These are phyloP conservation scores for Daldinia concentrica DNA, from an alignment of 495 filamentous ascomycete genomes.

Conservation along the genomic window DNA sequence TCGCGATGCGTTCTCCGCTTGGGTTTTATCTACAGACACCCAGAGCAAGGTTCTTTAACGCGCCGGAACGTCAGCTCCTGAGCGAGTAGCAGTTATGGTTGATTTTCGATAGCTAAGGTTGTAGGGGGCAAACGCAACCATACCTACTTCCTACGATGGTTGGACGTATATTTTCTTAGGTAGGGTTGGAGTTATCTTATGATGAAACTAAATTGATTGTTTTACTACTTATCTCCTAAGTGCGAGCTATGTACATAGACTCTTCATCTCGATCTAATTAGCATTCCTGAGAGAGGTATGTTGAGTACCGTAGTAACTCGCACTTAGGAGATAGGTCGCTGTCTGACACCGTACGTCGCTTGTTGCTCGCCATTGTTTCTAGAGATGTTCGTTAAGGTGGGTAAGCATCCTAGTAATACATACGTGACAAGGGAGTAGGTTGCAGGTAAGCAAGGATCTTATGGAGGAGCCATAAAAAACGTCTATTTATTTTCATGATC, in stretches of 20 bases:
- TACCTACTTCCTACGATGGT: too few relatives aligned
- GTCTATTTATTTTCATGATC: background rate
- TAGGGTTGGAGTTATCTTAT: too few relatives aligned
- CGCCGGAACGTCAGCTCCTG: background rate
- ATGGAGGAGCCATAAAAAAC: background rate
- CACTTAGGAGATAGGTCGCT: background rate
- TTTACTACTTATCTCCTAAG: too few relatives aligned
- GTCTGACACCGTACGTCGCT: background rate
- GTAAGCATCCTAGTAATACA: background rate
- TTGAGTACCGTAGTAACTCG: background rate
- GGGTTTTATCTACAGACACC: background rate
- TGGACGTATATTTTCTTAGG: too few relatives aligned
- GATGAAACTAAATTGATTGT: too few relatives aligned
- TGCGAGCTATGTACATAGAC: too few relatives aligned
- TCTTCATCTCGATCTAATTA: too few relatives aligned
- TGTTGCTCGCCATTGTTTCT: background rate
- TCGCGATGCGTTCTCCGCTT: background rate
- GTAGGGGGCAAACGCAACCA: background rate
- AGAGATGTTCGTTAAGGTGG: slow-evolving; percentile 1
- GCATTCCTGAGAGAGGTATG: too few relatives aligned
- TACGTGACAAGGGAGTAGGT: background rate
- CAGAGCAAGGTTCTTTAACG: background rate
- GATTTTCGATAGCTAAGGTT: background rate
- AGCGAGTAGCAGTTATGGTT: background rate
- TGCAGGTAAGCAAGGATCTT: background rate